phyloP scores from a whole-genome alignment of 164 flowering plant genomes.

The Stephania yunnanensis region DNA sequence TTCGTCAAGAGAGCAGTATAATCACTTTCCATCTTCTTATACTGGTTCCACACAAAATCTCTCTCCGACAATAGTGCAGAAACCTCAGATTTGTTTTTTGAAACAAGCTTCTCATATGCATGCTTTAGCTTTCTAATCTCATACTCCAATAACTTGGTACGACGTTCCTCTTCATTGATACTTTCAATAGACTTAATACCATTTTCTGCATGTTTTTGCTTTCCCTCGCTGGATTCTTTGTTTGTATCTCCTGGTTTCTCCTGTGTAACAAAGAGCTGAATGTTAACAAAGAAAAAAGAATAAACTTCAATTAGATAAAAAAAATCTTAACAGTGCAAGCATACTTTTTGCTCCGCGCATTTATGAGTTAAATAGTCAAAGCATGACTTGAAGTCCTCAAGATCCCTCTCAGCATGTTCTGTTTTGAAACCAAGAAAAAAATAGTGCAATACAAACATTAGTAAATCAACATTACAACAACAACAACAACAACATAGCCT shows the following conservation, averaged over 20 bases:
- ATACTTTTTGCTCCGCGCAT: slow-evolving; percentile 33
- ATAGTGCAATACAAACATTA: not conserved
- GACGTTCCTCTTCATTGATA: slow-evolving; percentile 11
- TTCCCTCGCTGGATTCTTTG: slow-evolving; percentile 11
- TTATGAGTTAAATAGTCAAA: slow-evolving; percentile 34
- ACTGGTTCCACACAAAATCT: slow-evolving; percentile 75
- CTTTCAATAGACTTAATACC: slow-evolving; percentile 15
- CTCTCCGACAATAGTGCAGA: slow-evolving; percentile 63
- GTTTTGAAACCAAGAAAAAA: slow-evolving; percentile 12
- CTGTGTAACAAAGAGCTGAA: slow-evolving; percentile 20
- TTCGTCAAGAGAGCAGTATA: slow-evolving; percentile 27
- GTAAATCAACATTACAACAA: no score
- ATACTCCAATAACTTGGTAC: slow-evolving; percentile 19
- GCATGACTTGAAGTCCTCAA: slow-evolving; percentile 43
- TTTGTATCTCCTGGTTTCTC: slow-evolving; percentile 15
- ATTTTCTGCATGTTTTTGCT: slow-evolving; percentile 9
- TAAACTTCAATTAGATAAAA: no score
- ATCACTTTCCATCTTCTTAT: slow-evolving; percentile 49
- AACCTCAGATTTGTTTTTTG: slow-evolving; percentile 47
- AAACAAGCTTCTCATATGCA: slow-evolving; percentile 43
- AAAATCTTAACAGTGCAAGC: slow-evolving; percentile 5
- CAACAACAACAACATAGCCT: no score
- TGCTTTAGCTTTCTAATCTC: slow-evolving; percentile 47
- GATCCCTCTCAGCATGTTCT: slow-evolving; percentile 42
- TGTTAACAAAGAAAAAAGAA: not conserved